A percentile compares a stretch with the other conserved stretches of the same genome.
These are phyloP conservation scores for Pseudonitzschia pungens DNA, from an alignment of 108 stramenopile genomes.

Conservation along the genomic window DNA sequence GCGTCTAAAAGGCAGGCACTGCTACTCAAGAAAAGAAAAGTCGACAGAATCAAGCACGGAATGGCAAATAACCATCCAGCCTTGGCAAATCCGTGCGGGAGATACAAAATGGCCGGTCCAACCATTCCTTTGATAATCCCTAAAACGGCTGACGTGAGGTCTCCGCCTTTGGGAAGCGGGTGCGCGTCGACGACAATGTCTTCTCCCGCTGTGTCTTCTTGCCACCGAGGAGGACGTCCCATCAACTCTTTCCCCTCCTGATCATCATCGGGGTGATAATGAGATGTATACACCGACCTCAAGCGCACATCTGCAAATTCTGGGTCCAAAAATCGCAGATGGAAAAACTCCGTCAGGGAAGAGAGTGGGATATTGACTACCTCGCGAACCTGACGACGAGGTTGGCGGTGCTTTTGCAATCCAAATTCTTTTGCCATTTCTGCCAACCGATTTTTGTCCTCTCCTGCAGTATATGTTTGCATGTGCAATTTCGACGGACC, in stretches of 20 bases:
- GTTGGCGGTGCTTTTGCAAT: slow-evolving; percentile 35
- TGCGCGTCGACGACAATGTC: slow-evolving; percentile 37
- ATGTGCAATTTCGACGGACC: slow-evolving; percentile 14
- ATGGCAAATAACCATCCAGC: slow-evolving; percentile 54
- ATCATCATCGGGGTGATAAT: slow-evolving; percentile 18
- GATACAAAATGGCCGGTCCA: slow-evolving; percentile 64
- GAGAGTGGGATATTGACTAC: slow-evolving; percentile 21
- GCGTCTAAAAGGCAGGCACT: slow-evolving; percentile 46
- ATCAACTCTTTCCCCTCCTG: slow-evolving; percentile 28
- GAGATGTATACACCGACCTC: slow-evolving; percentile 28
- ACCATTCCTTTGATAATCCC: slow-evolving; percentile 70
- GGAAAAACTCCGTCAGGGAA: slow-evolving; percentile 17
- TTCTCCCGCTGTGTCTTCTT: slow-evolving; percentile 27
- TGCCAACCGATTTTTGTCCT: slow-evolving; percentile 54
- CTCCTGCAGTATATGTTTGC: slow-evolving; percentile 65
- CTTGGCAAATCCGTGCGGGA: slow-evolving; percentile 60
- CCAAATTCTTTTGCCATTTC: slow-evolving; percentile 61
- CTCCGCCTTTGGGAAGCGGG: slow-evolving; percentile 35
- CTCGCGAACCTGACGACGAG: slow-evolving; percentile 40
- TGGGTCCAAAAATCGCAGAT: slow-evolving; percentile 23
- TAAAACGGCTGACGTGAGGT: slow-evolving; percentile 46
- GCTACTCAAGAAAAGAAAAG: slow-evolving; percentile 45
- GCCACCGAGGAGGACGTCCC: slow-evolving; percentile 22
- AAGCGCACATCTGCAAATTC: slow-evolving; percentile 31
- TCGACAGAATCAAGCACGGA: slow-evolving; percentile 45